A percentile compares a stretch with the other conserved stretches of the same genome.
Evolutionary conservation across 371 early-diverging fungal genomes (phyloP).

Genomic region (Saksenaea oblongispora): DNA sequence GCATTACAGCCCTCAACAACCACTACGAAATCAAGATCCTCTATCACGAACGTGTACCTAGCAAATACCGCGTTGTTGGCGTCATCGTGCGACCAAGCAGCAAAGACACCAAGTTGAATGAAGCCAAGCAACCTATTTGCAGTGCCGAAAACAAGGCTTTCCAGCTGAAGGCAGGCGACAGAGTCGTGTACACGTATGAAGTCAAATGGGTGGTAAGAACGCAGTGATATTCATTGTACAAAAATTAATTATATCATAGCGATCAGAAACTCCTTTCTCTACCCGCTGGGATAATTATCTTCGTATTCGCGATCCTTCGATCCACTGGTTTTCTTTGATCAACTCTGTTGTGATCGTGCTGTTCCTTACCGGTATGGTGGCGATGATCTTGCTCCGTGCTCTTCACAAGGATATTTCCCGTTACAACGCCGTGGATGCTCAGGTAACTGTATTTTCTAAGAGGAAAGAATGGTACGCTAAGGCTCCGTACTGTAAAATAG

Average conservation of each 20-base stretch:
- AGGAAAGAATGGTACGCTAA: not conserved
- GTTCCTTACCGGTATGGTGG: slow-evolving; percentile 85
- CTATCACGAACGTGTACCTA: slow-evolving; percentile 71
- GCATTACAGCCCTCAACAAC: slow-evolving; percentile 65
- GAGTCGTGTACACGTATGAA: slow-evolving; percentile 80
- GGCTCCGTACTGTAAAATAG: not conserved
- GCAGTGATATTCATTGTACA: not conserved
- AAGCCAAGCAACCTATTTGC: slow-evolving; percentile 15
- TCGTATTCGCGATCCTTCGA: slow-evolving; percentile 74
- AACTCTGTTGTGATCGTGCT: slow-evolving; percentile 88
- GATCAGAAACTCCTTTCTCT: slow-evolving; percentile 74
- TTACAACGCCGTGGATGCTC: slow-evolving; percentile 69
- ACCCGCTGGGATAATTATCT: slow-evolving; percentile 94
- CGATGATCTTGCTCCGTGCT: slow-evolving; percentile 78
- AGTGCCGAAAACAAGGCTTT: not conserved
- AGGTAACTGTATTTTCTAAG: slow-evolving; percentile 18
- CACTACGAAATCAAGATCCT: slow-evolving; percentile 87
- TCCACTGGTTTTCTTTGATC: slow-evolving; percentile 76
- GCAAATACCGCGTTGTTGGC: slow-evolving; percentile 85
- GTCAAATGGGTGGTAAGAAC: slow-evolving; percentile 77
- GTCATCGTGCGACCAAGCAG: slow-evolving; percentile 73
- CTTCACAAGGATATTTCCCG: slow-evolving; percentile 81
- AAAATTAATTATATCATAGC: slow-evolving; percentile 19
- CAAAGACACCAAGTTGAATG: slow-evolving; percentile 30
- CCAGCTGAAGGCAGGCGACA: slow-evolving; percentile 15